Base-by-base conservation (phyloP, 2,329 filamentous ascomycete species). In the Fusarium sp. region DNA sequence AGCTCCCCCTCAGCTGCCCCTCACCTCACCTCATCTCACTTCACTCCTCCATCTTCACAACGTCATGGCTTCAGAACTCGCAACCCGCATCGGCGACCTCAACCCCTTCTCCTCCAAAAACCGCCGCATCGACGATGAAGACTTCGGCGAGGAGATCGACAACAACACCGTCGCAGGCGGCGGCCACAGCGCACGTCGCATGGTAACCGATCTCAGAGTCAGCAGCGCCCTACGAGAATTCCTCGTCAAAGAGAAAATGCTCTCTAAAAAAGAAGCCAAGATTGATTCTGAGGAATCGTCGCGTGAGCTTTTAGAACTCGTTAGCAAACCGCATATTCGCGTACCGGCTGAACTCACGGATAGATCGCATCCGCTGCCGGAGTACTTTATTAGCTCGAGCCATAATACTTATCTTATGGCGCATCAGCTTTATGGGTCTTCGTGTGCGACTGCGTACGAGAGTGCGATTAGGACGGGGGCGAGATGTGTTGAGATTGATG, bases 371-470 rank as follows among this genome's bases (percentile, higher is more conserved):
- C 87, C 90, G 2, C 81, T 93, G 27, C 87, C 90, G 4, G 90
- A 92, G 71, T 93, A 93, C 80, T 93, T 90, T 76, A 89, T 93
- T 81, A 92, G 89, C 80, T 92, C 90, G 7, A 92, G 89, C 71
- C 91, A 93, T 82, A 93, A 93, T 80, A 93, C 91, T 0, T 93
- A 93, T 75, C 83, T 93, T 31, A 84, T 90, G 75, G 91, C 90
- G 0, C 90, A 93, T 78, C 91, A 93, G 80, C 86, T 93, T 4
- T 91, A 86, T 73, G 91, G 91, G 8, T 83, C 83, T 27, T 91
- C 90, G 4, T 88, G 87, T 5, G 89, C 89, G 12, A 82, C 84
- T 7, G 91, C 90, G 0, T 93, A 93, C 76, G 86, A 90, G 74
- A 88, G 85, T 10, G 89, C 90, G 0, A 82, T 93, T 20, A 83